A percentile compares a stretch with the other conserved stretches of the same genome.
phyloP scores from a whole-genome alignment of 495 filamentous ascomycete genomes.

The Penicillium cosmopolitanum region DNA sequence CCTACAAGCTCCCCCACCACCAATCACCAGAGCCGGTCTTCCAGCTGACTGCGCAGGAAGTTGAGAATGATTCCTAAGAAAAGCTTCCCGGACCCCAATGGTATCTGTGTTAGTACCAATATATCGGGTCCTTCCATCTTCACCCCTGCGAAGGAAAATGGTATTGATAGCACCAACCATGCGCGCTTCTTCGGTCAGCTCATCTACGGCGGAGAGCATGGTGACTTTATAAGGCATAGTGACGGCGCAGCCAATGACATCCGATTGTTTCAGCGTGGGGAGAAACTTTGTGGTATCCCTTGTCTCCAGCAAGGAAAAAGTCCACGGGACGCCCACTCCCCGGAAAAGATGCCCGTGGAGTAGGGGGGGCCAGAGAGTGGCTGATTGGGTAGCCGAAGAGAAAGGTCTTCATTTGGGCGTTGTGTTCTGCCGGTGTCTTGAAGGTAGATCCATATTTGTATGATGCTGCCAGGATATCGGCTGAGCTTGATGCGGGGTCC shows the following conservation, averaged over 20 bases:
- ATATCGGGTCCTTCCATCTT: conserved; percentile 41
- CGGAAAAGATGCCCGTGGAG: conserved; percentile 60
- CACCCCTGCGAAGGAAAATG: conserved; percentile 51
- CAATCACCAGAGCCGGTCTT: conserved; percentile 54
- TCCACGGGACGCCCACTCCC: conserved; percentile 50
- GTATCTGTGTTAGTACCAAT: conserved; percentile 70
- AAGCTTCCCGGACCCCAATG: conserved; percentile 62
- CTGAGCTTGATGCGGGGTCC: neutral
- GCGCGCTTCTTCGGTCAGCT: conserved; percentile 58
- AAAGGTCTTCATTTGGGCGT: conserved; percentile 4
- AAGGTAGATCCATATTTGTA: conserved; percentile 5
- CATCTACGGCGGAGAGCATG: conserved; percentile 59
- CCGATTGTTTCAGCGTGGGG: neutral
- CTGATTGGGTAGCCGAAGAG: conserved; percentile 47
- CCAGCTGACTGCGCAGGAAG: conserved; percentile 35
- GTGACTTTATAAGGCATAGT: conserved; percentile 70
- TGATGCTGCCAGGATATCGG: neutral
- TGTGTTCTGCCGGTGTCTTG: neutral
- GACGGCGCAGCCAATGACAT: conserved; percentile 53
- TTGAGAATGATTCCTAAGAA: conserved; percentile 54
- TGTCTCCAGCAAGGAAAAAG: conserved; percentile 53
- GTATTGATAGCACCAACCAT: conserved; percentile 68
- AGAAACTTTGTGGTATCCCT: conserved; percentile 25
- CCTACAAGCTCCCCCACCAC: conserved; percentile 63
- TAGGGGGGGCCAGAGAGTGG: conserved; percentile 62